Evolutionary conservation across 768 basidiomycete species (phyloP).

Genomic region (Suillus ampliporus): DNA sequence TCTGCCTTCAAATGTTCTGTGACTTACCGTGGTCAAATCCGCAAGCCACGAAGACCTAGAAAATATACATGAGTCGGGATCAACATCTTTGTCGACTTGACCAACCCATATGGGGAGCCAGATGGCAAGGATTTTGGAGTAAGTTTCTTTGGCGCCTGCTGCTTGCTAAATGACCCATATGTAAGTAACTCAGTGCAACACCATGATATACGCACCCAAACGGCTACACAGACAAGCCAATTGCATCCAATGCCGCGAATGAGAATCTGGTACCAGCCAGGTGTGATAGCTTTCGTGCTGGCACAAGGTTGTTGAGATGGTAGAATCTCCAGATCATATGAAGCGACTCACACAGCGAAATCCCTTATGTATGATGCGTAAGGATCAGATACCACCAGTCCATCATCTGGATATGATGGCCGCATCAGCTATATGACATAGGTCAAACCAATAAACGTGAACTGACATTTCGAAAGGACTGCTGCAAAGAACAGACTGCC

Average conservation of each 20-base stretch:
- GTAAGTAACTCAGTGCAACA: background rate
- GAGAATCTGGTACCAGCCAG: conserved; percentile 76
- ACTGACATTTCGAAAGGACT: conserved; percentile 67
- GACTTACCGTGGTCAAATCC: conserved; percentile 70
- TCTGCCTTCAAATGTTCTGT: background rate
- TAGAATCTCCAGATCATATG: background rate
- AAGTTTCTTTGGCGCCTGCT: conserved; percentile 65
- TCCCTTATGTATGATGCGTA: conserved; percentile 57
- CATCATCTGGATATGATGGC: conserved; percentile 50
- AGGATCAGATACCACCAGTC: conserved; percentile 61
- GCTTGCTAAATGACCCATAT: conserved; percentile 57
- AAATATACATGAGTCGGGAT: conserved; percentile 1
- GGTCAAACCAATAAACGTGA: background rate
- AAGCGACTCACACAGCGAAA: conserved; percentile 62
- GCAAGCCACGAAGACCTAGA: conserved; percentile 71
- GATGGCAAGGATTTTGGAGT: conserved; percentile 70
- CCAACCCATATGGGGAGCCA: conserved; percentile 81
- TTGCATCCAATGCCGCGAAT: conserved; percentile 78
- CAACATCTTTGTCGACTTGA: conserved; percentile 4
- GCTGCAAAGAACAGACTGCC: conserved; percentile 76
- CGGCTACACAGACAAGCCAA: conserved; percentile 74
- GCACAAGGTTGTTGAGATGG: conserved; percentile 4
- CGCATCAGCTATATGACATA: conserved; percentile 4
- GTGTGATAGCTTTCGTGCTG: conserved; percentile 67
- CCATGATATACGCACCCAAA: conserved; percentile 60